These are phyloP conservation scores for Lodderomyces orthopsilosis DNA, from an alignment of 1,139 yeast species.

Conservation along the genomic window DNA sequence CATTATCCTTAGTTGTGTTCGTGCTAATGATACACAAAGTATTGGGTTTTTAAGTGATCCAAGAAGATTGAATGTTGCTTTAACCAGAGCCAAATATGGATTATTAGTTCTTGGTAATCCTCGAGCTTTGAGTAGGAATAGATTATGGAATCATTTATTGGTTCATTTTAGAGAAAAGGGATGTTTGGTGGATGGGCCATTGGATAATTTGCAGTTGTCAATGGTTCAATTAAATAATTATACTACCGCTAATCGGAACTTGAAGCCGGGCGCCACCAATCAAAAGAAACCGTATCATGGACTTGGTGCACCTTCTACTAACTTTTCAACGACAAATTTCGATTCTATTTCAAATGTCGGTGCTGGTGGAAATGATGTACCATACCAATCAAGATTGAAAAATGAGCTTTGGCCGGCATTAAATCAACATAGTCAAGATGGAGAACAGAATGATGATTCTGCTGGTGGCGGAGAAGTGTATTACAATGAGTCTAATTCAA, in stretches of 20 bases:
- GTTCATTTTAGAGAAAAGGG: constrained; percentile 81
- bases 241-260: constrained; percentile 1
- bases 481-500: constrained; percentile 12
- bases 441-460: constrained; percentile 10
- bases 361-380: constrained; percentile 29
- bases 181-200: constrained; percentile 88
- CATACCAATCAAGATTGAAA: constrained; percentile 1
- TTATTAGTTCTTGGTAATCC: constrained; percentile 84
- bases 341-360: constrained; percentile 52
- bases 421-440: constrained; percentile 1
- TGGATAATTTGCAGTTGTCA: constrained; percentile 74
- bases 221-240: constrained; percentile 51
- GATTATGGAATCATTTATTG: constrained; percentile 77
- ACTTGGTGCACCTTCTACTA: constrained; percentile 13
- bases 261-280: constrained; percentile 2
- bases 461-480: constrained; percentile 14
- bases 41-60: constrained; percentile 91
- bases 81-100: constrained; percentile 89
- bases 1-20: constrained; percentile 84
- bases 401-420: constrained; percentile 38
- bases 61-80: constrained; percentile 86
- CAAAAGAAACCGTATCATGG: constrained; percentile 3
- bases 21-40: constrained; percentile 79
- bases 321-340: constrained; percentile 21
- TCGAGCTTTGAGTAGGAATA: constrained; percentile 65